Conservation (phyloP, 768 basidiomycete genomes). For the Rhodotorula sphaerocarpa region DNA sequence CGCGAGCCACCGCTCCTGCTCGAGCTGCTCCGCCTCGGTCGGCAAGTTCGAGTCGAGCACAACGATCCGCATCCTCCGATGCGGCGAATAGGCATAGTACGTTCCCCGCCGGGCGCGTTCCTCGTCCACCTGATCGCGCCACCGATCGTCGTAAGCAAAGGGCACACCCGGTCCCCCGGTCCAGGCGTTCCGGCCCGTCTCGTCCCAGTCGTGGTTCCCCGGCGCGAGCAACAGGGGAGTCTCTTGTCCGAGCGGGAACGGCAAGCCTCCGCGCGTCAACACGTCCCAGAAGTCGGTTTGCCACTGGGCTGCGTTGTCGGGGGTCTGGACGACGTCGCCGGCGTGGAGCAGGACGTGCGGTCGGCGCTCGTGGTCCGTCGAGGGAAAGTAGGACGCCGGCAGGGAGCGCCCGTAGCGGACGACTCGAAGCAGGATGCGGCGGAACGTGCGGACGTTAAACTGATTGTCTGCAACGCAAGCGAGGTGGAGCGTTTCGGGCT, state of each 20-base stretch:
- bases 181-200: slow-evolving; percentile 20
- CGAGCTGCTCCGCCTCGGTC: slow-evolving; percentile 8
- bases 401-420: not conserved
- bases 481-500: slow-evolving; percentile 15
- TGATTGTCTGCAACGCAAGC: slow-evolving; percentile 35
- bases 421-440: slow-evolving; percentile 21
- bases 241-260: not conserved
- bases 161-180: slow-evolving; percentile 4
- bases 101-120: not conserved
- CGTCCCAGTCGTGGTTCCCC: slow-evolving; percentile 37
- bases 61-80: slow-evolving; percentile 21
- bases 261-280: slow-evolving; percentile 3
- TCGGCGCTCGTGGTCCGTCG: not conserved
- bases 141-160: not conserved
- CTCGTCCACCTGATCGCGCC: not conserved
- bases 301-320: slow-evolving; percentile 32
- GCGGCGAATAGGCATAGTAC: slow-evolving; percentile 20
- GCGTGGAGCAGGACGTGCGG: slow-evolving; percentile 31
- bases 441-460: slow-evolving; percentile 33
- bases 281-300: slow-evolving; percentile 35
- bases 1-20: slow-evolving; percentile 30
- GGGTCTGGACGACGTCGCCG: slow-evolving; percentile 30
- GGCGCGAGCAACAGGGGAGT: slow-evolving; percentile 25
- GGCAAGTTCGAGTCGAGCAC: slow-evolving; percentile 33
- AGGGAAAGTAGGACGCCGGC: not conserved